phyloP scores from a whole-genome alignment of 306 rosid species.

The Fagus sylvatica region DNA sequence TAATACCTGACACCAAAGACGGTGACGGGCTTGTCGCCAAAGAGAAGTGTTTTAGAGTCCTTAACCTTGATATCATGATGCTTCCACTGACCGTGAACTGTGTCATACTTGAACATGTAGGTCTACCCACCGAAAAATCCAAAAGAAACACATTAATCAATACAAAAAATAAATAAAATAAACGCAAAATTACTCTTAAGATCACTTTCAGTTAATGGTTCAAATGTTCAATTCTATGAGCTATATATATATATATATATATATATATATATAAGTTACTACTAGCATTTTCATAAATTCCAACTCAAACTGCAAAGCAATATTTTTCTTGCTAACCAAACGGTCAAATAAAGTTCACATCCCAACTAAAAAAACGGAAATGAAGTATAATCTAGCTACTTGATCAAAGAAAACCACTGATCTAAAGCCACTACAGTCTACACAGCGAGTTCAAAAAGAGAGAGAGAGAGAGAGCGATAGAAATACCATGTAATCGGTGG shows the following conservation, averaged over 20 bases:
- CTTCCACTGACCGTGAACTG: conserved; percentile 81
- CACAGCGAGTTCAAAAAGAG: not conserved
- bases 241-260: not conserved
- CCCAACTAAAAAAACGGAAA: too few relatives aligned
- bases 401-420: not conserved
- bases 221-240: not conserved
- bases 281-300: too few relatives aligned
- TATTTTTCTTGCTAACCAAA: not conserved
- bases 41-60: conserved; percentile 67
- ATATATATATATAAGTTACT: too few relatives aligned
- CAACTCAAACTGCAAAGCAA: too few relatives aligned
- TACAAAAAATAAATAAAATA: not conserved
- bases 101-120: conserved; percentile 83
- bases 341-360: too few relatives aligned
- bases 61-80: conserved; percentile 49
- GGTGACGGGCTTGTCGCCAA: conserved; percentile 53
- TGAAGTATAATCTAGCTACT: too few relatives aligned
- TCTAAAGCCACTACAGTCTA: not conserved
- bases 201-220: not conserved
- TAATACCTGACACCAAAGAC: conserved; percentile 61
- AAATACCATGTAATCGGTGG: conserved; percentile 65
- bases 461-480: too few relatives aligned
- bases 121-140: conserved; percentile 32
- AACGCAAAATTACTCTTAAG: not conserved
- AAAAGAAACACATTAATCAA: not conserved